These are phyloP conservation scores for Fagopyrum homotropicum DNA, from an alignment of 148 eudicot genomes.

Conservation along the genomic window DNA sequence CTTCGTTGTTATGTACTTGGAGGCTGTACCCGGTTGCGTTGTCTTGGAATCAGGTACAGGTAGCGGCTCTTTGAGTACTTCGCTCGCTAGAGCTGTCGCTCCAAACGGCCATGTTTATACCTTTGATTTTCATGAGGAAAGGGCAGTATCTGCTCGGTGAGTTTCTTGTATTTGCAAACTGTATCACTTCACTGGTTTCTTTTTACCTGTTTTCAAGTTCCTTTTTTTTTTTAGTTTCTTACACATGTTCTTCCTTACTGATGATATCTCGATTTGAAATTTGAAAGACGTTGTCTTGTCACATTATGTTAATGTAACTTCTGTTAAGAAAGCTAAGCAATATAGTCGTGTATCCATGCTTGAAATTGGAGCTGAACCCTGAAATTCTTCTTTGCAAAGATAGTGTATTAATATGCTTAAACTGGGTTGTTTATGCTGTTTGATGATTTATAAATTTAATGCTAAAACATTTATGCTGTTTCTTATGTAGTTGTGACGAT, in stretches of 20 bases:
- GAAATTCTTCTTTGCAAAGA: too few relatives aligned
- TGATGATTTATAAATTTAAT: neutral
- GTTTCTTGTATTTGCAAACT: neutral
- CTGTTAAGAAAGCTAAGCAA: neutral
- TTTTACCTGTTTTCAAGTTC: too few relatives aligned
- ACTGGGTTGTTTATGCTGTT: neutral
- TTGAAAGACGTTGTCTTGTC: neutral
- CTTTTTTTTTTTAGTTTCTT: too few relatives aligned
- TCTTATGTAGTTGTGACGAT: neutral
- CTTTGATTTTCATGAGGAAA: conserved; percentile 89
- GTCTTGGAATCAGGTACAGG: conserved; percentile 92
- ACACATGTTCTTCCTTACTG: too few relatives aligned
- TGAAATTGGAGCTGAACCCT: neutral
- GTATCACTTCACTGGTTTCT: too few relatives aligned
- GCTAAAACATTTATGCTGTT: neutral
- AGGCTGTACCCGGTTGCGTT: conserved; percentile 74
- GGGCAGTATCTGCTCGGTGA: conserved; percentile 86
- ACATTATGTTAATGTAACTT: neutral
- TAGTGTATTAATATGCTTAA: neutral
- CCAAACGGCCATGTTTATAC: conserved; percentile 77
- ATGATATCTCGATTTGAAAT: too few relatives aligned
- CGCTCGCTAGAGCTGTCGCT: conserved; percentile 83
- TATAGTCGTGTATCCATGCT: neutral
- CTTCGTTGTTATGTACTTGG: conserved; percentile 73
- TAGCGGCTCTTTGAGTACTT: conserved; percentile 79